Percentiles rank a stretch among this genome's conserved stretches.
Conservation (phyloP, 257 asterid species). For the Solanum acaule region DNA sequence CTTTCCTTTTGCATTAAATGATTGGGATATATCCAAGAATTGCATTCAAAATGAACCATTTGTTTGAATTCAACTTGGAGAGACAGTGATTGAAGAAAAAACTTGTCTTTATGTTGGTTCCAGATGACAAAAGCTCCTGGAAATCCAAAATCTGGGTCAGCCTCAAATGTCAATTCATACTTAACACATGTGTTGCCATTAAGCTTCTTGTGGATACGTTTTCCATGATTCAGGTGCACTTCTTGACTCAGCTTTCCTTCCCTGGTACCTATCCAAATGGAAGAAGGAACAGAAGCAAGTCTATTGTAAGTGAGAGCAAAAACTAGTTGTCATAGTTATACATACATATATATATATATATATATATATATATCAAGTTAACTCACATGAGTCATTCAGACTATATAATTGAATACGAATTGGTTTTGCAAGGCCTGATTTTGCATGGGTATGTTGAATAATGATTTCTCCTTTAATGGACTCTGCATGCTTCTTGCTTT, state of each 20-base stretch:
- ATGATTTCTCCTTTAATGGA: constrained; percentile 21
- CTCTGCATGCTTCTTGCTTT: background rate
- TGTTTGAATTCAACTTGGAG: constrained; percentile 13
- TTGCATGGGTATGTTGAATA: constrained; percentile 14
- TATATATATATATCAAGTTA: background rate
- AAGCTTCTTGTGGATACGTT: constrained; percentile 4
- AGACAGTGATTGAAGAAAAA: constrained; percentile 20
- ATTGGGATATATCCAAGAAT: constrained; percentile 39
- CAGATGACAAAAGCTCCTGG: constrained; percentile 30
- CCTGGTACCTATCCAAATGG: constrained; percentile 7
- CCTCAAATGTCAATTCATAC: constrained; percentile 13
- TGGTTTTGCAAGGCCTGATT: constrained; percentile 21
- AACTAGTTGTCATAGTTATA: background rate
- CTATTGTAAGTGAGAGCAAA: background rate
- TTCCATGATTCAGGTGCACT: constrained; percentile 14
- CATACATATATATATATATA: background rate
- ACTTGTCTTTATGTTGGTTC: constrained; percentile 22
- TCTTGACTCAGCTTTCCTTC: constrained; percentile 18
- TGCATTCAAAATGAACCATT: constrained; percentile 27
- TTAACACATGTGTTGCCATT: background rate
- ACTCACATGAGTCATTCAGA: constrained; percentile 28
- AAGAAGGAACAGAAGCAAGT: background rate
- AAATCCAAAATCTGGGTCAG: constrained; percentile 17
- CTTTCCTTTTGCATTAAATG: constrained; percentile 20
- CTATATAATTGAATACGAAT: constrained; percentile 26